phyloP scores from a whole-genome alignment of 805 yeast species.

The Torulaspora quercuum region DNA sequence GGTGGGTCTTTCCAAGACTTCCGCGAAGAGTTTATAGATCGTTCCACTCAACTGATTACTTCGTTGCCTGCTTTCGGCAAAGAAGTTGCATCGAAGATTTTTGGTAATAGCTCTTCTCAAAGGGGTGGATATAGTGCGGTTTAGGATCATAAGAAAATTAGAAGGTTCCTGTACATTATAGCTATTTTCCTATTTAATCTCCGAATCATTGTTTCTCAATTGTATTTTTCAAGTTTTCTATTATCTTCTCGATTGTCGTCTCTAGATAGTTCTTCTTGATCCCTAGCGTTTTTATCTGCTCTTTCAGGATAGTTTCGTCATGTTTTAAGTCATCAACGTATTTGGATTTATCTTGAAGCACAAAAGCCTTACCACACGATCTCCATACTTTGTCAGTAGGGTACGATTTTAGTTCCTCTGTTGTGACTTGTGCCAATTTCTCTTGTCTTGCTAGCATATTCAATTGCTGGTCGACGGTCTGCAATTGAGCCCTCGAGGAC shows the following conservation, averaged over 20 bases:
- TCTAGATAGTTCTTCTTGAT: constrained; percentile 71
- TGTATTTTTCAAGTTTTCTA: constrained; percentile 55
- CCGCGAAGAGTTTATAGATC: constrained; percentile 71
- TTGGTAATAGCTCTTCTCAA: constrained; percentile 47
- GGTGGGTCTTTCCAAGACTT: constrained; percentile 65
- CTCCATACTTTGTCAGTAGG: constrained; percentile 65
- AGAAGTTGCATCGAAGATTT: constrained; percentile 65
- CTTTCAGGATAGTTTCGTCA: constrained; percentile 55
- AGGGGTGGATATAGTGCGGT: constrained; percentile 96
- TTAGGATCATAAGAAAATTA: background rate
- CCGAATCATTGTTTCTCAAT: constrained; percentile 21
- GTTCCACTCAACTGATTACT: constrained; percentile 52
- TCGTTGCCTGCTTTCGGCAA: constrained; percentile 62
- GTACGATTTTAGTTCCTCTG: constrained; percentile 50
- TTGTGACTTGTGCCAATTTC: constrained; percentile 54
- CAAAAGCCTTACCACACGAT: constrained; percentile 77
- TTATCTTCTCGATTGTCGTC: constrained; percentile 72
- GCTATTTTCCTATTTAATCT: constrained; percentile 2
- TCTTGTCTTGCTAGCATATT: constrained; percentile 32
- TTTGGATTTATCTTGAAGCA: constrained; percentile 39
- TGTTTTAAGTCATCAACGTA: constrained; percentile 48
- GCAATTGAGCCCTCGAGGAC: constrained; percentile 30
- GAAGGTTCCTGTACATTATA: constrained; percentile 4
- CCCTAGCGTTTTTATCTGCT: constrained; percentile 54
- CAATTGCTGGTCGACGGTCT: constrained; percentile 32